Evolutionary conservation across 2,329 filamentous ascomycete species (phyloP).

Genomic region (Penicillium sp.): DNA sequence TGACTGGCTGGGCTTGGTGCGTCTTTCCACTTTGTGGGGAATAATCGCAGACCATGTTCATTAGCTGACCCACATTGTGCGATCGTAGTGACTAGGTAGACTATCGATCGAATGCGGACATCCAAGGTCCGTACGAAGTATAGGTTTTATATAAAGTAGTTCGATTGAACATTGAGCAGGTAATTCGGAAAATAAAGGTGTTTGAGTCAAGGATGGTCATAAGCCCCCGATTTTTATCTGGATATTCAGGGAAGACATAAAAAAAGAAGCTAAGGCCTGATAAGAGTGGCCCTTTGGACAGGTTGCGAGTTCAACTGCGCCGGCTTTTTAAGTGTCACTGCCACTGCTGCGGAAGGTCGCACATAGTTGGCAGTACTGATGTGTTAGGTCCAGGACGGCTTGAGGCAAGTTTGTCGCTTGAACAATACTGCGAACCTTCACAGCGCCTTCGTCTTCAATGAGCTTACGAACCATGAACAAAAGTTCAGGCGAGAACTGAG

Average conservation of each 20-base stretch:
- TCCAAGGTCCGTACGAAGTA: too few species aligned
- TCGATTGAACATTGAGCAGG: too few species aligned
- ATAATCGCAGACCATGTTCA: too few species aligned
- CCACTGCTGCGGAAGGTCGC: slow-evolving; percentile 94
- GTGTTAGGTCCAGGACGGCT: slow-evolving; percentile 87
- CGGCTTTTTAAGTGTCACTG: slow-evolving; percentile 67
- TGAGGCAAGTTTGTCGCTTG: slow-evolving; percentile 94
- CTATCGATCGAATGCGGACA: too few species aligned
- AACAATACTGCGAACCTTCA: slow-evolving; percentile 96
- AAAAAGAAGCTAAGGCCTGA: background rate
- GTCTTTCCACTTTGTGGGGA: too few species aligned
- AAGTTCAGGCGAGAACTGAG: slow-evolving; percentile 83
- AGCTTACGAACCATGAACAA: slow-evolving; percentile 84
- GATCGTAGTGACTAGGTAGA: too few species aligned
- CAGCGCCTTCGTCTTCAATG: slow-evolving; percentile 95
- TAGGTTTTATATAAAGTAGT: too few species aligned
- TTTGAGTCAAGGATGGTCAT: slow-evolving; percentile 23
- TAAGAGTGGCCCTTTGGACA: too few species aligned
- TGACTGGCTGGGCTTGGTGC: too few species aligned
- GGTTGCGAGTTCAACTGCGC: too few species aligned
- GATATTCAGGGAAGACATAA: slow-evolving; percentile 10
- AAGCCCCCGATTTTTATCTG: slow-evolving; percentile 17
- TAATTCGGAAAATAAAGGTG: background rate
- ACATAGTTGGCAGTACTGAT: slow-evolving; percentile 93
- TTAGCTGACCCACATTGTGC: too few species aligned